Conservation (phyloP, 192 early-diverging fungal species). For the Backusella australiensis region DNA sequence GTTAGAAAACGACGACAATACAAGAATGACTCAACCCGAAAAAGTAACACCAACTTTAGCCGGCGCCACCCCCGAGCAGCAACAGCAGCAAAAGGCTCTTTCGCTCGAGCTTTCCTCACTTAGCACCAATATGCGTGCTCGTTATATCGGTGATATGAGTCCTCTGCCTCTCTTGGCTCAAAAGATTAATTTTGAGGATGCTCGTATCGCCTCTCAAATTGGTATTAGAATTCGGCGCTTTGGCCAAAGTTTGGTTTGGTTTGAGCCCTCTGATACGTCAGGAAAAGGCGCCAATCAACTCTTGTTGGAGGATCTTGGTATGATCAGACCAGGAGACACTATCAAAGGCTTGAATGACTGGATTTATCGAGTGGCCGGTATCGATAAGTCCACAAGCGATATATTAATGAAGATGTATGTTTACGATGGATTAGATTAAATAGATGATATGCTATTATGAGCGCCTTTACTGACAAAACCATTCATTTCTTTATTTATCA, state of each 20-base stretch:
- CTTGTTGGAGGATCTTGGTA: conserved; percentile 18
- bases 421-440: too few species aligned
- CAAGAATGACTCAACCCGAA: neutral
- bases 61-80: neutral
- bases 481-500: conserved; percentile 9
- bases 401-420: conserved; percentile 32
- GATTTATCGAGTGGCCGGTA: conserved; percentile 31
- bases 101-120: neutral
- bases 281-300: neutral
- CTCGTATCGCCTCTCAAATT: neutral
- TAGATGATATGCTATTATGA: neutral
- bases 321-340: conserved; percentile 22
- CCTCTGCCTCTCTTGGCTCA: conserved; percentile 26
- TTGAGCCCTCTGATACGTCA: conserved; percentile 6
- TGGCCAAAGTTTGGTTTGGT: conserved; percentile 27
- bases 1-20: neutral
- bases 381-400: conserved; percentile 30
- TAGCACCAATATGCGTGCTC: neutral
- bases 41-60: neutral
- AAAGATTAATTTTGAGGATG: conserved; percentile 31
- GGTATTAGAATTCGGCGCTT: conserved; percentile 18
- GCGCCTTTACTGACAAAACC: neutral
- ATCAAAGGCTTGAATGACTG: conserved; percentile 33
- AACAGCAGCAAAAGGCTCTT: neutral
- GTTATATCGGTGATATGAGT: conserved; percentile 31